Evolutionary conservation across 371 early-diverging fungal species (phyloP).

Genomic region (Conidiobolus incongruus): DNA sequence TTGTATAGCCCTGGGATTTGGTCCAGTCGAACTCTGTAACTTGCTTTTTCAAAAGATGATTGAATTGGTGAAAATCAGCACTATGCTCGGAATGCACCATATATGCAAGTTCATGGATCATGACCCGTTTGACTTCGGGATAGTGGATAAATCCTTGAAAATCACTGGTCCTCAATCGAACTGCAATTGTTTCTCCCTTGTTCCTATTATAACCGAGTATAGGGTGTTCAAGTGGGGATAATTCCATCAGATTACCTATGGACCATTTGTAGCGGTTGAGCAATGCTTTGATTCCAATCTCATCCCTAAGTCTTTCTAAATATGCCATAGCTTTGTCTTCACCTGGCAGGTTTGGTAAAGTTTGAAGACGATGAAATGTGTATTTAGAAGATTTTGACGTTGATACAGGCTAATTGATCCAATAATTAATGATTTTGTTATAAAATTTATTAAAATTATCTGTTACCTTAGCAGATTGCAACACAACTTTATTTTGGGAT

Average conservation of each 20-base stretch:
- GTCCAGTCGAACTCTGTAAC: constrained; percentile 13
- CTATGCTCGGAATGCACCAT: constrained; percentile 68
- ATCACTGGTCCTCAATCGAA: constrained; percentile 69
- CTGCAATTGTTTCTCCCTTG: constrained; percentile 54
- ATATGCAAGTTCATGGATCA: constrained; percentile 78
- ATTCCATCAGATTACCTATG: constrained; percentile 52
- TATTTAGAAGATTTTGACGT: constrained; percentile 11
- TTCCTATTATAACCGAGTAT: constrained; percentile 79
- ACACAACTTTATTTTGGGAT: no score
- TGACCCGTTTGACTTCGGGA: constrained; percentile 36
- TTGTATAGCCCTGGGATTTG: not conserved
- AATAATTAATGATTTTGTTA: no score
- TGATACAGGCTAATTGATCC: constrained; percentile 8
- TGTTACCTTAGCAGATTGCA: no score
- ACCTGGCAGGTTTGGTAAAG: constrained; percentile 32
- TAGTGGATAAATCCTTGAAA: constrained; percentile 73
- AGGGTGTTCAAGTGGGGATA: constrained; percentile 49
- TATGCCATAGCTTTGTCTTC: constrained; percentile 31
- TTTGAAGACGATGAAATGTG: constrained; percentile 39
- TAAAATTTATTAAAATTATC: no score
- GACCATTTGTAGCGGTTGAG: constrained; percentile 52
- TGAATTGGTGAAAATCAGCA: constrained; percentile 53
- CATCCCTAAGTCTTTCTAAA: constrained; percentile 38
- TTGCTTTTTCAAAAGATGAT: constrained; percentile 53
- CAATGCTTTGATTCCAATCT: constrained; percentile 41